A percentile compares a stretch with the other conserved stretches of the same genome.
Conservation (phyloP, 225 moss, liverwort and hornwort genomes). For the Straminergon stramineum region DNA sequence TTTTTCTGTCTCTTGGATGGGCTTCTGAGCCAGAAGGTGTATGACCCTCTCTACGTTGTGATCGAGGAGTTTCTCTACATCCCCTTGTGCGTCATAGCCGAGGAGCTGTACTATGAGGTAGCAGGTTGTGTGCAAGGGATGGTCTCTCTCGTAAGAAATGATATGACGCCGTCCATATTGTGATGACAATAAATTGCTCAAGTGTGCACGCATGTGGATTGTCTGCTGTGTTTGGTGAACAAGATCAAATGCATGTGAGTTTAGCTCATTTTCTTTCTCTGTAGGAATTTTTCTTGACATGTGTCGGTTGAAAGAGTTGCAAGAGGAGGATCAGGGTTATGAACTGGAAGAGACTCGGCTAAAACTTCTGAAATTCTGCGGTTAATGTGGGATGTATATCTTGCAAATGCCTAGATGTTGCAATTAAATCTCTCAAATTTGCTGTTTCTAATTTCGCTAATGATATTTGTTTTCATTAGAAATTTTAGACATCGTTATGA, state of each 20-base stretch:
- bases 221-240: background rate
- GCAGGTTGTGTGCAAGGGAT: slow-evolving; percentile 13
- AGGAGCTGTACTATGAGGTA: slow-evolving; percentile 29
- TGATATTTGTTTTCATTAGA: background rate
- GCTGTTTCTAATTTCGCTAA: background rate
- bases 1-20: slow-evolving; percentile 50
- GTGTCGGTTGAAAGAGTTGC: background rate
- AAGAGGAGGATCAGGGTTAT: background rate
- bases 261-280: background rate
- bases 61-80: slow-evolving; percentile 57
- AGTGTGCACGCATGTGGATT: too few relatives aligned
- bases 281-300: background rate
- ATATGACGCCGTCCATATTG: background rate
- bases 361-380: background rate
- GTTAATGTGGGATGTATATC: too few relatives aligned
- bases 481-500: background rate
- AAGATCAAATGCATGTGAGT: background rate
- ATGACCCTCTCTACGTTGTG: slow-evolving; percentile 50
- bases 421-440: background rate
- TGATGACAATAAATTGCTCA: background rate
- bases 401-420: background rate
- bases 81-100: slow-evolving; percentile 34
- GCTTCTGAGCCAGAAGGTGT: slow-evolving; percentile 53
- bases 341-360: background rate
- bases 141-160: background rate